phyloP scores from a whole-genome alignment of 73 alveolate species.

The Urostyla sp. region DNA sequence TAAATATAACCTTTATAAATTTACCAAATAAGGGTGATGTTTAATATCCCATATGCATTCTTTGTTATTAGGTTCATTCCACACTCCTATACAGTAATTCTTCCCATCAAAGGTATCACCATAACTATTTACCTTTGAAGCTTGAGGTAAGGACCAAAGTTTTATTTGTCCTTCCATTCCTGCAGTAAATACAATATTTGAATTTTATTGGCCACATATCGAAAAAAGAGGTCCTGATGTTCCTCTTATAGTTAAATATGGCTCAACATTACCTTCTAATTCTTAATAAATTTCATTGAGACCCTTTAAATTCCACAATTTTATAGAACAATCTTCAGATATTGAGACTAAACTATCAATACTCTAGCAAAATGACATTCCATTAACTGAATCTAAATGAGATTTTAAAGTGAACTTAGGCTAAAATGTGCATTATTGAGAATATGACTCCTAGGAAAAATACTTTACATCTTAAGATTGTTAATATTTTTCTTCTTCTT shows the following conservation, averaged over 20 bases:
- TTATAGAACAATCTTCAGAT: constrained; percentile 84
- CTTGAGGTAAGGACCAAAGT: constrained; percentile 46
- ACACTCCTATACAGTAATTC: constrained; percentile 50
- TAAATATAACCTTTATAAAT: background rate
- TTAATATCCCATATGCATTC: constrained; percentile 68
- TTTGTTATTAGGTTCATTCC: constrained; percentile 19
- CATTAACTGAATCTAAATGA: constrained; percentile 62
- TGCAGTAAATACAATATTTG: constrained; percentile 58
- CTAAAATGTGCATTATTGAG: background rate
- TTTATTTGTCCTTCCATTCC: constrained; percentile 68
- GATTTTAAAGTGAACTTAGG: constrained; percentile 40
- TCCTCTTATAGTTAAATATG: constrained; percentile 66
- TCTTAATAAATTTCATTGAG: constrained; percentile 18
- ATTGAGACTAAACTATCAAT: constrained; percentile 75
- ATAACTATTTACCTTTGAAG: constrained; percentile 31
- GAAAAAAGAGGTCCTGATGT: constrained; percentile 70
- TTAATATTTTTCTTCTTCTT: constrained; percentile 4
- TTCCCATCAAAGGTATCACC: constrained; percentile 61
- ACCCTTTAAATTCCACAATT: constrained; percentile 77
- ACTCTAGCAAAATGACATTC: constrained; percentile 5
- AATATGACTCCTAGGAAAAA: background rate
- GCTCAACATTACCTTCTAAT: constrained; percentile 60
- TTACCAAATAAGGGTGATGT: constrained; percentile 50
- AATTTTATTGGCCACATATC: constrained; percentile 45
- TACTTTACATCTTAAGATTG: background rate